Evolutionary conservation across 129 eudicot genomes (phyloP).

Genomic region (Dittrichia graveolens): DNA sequence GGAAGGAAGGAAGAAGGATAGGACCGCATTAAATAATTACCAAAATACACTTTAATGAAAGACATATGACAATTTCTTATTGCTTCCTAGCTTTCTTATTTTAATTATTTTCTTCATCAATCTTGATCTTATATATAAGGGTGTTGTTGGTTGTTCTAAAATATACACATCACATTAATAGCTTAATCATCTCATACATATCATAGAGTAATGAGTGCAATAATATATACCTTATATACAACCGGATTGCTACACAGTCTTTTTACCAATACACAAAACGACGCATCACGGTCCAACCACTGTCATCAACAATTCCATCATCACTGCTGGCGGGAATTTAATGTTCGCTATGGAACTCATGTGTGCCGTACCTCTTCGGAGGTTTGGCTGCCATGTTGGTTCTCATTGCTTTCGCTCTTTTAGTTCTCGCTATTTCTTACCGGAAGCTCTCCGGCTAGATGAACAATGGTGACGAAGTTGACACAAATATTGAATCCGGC

Average conservation of each 20-base stretch:
- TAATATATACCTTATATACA: too few relatives aligned
- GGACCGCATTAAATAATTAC: too few relatives aligned
- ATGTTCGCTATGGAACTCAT: slow-evolving; percentile 66
- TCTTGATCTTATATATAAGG: too few relatives aligned
- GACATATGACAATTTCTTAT: too few relatives aligned
- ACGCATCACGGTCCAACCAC: slow-evolving; percentile 24
- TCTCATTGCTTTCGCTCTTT: slow-evolving; percentile 66
- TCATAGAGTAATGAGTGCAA: too few relatives aligned
- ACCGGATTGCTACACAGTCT: not conserved
- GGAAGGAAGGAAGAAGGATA: too few relatives aligned
- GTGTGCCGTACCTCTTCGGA: slow-evolving; percentile 79
- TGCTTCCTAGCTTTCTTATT: too few relatives aligned
- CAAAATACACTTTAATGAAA: too few relatives aligned
- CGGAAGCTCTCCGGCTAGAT: slow-evolving; percentile 59
- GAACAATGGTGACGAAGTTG: slow-evolving; percentile 14
- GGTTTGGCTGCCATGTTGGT: slow-evolving; percentile 75
- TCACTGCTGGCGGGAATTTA: slow-evolving; percentile 21
- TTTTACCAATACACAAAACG: not conserved
- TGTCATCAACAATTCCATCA: slow-evolving; percentile 26
- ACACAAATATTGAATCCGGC: slow-evolving; percentile 48
- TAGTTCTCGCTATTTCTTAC: slow-evolving; percentile 67
- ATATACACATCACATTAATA: too few relatives aligned
- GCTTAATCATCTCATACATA: too few relatives aligned
- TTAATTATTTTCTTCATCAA: too few relatives aligned
- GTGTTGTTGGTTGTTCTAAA: too few relatives aligned